phyloP scores from a whole-genome alignment of 495 filamentous ascomycete species.

The Aspergillus kassunensis region DNA sequence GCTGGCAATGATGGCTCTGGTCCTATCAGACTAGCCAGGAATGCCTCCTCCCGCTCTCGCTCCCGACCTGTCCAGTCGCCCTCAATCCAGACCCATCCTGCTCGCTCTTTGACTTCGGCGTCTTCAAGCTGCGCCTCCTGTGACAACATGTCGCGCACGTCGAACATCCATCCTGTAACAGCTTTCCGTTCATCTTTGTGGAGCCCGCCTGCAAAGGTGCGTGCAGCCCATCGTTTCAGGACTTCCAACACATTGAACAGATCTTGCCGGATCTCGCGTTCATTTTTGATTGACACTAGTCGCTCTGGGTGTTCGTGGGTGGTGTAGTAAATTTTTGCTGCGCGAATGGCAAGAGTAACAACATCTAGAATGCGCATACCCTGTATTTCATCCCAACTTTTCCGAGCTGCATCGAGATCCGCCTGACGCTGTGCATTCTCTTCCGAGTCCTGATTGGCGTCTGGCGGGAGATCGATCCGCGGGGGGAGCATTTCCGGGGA shows the following conservation, averaged over 20 bases:
- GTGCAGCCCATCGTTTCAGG: constrained; percentile 81
- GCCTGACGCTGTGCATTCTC: constrained; percentile 30
- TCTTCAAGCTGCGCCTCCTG: constrained; percentile 73
- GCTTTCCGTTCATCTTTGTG: constrained; percentile 65
- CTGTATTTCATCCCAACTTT: constrained; percentile 79
- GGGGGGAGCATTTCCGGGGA: constrained; percentile 26
- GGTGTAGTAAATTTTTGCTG: constrained; percentile 93
- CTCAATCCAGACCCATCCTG: constrained; percentile 71
- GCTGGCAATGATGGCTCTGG: constrained; percentile 55
- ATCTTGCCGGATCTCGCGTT: constrained; percentile 75
- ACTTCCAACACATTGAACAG: constrained; percentile 83
- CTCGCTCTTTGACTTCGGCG: constrained; percentile 63
- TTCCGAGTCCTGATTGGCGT: constrained; percentile 29
- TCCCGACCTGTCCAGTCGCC: constrained; percentile 80
- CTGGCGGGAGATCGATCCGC: constrained; percentile 32
- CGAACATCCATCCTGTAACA: constrained; percentile 71
- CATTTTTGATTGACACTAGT: constrained; percentile 78
- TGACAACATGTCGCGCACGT: constrained; percentile 68
- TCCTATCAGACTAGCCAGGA: constrained; percentile 60
- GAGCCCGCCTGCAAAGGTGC: constrained; percentile 83
- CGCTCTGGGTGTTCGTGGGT: constrained; percentile 76
- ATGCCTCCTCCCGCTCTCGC: constrained; percentile 75
- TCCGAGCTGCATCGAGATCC: constrained; percentile 28
- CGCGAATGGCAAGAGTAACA: constrained; percentile 87
- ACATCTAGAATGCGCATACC: constrained; percentile 89